Conservation (phyloP, 441 rosid genomes). For the Euphorbia celastroides region DNA sequence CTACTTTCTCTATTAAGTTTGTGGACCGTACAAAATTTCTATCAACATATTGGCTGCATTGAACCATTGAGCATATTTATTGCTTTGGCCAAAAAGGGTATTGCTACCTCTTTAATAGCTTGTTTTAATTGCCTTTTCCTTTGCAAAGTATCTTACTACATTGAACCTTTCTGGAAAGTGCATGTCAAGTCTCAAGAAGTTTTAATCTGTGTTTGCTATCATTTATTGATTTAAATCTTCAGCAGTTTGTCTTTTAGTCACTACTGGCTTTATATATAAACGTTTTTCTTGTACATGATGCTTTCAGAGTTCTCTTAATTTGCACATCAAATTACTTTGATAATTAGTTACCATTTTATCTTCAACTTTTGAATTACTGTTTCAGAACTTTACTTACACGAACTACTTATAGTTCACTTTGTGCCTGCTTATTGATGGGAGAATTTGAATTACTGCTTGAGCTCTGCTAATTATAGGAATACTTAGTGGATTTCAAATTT, state of each 20-base stretch:
- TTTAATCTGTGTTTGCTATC: neutral
- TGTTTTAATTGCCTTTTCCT: neutral
- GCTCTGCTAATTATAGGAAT: neutral
- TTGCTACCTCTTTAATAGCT: neutral
- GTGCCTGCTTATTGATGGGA: neutral
- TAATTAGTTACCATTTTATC: neutral
- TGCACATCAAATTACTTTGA: neutral
- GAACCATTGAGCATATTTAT: neutral
- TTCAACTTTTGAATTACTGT: neutral
- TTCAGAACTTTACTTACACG: neutral
- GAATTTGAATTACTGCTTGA: neutral
- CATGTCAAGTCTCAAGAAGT: neutral
- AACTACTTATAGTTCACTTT: neutral
- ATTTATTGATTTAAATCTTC: neutral
- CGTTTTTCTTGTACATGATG: neutral
- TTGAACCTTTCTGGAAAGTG: neutral
- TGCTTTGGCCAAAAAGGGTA: neutral
- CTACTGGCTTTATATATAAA: neutral
- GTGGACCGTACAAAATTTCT: neutral
- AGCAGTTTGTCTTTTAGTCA: neutral
- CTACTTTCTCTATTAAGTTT: neutral
- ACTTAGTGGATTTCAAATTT: neutral
- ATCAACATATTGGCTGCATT: constrained; percentile 1
- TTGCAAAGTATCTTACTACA: neutral
- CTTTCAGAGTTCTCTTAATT: neutral